Percentiles rank a stretch among this genome's conserved stretches.
Conservation (phyloP, 345 rosid species). For the Hypericum perforatum region DNA sequence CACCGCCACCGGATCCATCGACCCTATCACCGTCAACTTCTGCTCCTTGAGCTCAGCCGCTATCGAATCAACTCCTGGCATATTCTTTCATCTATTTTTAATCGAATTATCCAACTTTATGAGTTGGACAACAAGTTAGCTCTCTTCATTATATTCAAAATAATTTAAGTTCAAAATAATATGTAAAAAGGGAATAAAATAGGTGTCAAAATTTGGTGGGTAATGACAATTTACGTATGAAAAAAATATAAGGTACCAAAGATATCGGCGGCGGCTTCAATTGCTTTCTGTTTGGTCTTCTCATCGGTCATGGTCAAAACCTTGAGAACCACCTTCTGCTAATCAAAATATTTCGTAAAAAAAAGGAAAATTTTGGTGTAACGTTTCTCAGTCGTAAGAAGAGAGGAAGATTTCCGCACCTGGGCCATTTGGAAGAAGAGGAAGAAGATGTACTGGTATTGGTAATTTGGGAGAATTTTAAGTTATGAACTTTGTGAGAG, state of each 20-base stretch:
- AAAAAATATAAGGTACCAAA: slow-evolving; percentile 34
- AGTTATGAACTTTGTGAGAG: no score
- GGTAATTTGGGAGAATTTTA: no score
- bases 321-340: slow-evolving; percentile 73
- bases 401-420: no score
- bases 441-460: no score
- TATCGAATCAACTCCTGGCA: slow-evolving; percentile 81
- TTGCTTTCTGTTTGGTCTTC: slow-evolving; percentile 80
- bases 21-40: slow-evolving; percentile 78
- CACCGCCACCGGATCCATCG: slow-evolving; percentile 79
- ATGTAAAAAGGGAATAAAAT: no score
- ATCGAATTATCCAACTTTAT: no score
- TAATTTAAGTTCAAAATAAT: no score
- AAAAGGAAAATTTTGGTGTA: neutral
- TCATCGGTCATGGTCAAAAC: slow-evolving; percentile 89
- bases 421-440: no score
- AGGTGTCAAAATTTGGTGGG: neutral
- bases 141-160: no score
- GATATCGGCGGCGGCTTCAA: slow-evolving; percentile 84
- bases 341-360: neutral
- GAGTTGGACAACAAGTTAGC: no score
- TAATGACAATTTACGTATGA: neutral
- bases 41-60: slow-evolving; percentile 83
- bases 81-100: no score
- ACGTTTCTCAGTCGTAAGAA: no score